phyloP scores from a whole-genome alignment of 2,329 filamentous ascomycete genomes.

The Atkinsonella hypoxylon region DNA sequence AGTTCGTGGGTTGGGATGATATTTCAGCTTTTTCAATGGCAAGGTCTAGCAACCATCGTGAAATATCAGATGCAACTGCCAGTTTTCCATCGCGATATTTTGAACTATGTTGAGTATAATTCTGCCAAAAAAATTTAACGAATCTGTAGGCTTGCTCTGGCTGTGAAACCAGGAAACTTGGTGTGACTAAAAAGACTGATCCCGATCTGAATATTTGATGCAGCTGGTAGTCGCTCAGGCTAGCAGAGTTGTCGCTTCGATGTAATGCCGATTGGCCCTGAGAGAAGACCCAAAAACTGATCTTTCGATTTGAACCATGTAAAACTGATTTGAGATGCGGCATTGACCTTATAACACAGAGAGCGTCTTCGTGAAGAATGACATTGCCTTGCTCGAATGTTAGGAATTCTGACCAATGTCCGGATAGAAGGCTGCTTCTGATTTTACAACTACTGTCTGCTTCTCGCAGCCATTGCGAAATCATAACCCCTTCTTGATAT shows the following conservation, averaged over 20 bases:
- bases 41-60: slow-evolving; percentile 19
- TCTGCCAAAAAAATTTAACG: slow-evolving; percentile 23
- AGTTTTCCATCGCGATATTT: slow-evolving; percentile 14
- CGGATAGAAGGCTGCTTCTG: slow-evolving; percentile 26
- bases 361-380: slow-evolving; percentile 33
- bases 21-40: slow-evolving; percentile 11
- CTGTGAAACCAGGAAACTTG: slow-evolving; percentile 28
- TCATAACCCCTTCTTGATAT: slow-evolving; percentile 21
- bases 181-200: slow-evolving; percentile 26
- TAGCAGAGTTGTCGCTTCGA: not conserved
- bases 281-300: slow-evolving; percentile 28
- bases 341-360: slow-evolving; percentile 26
- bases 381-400: slow-evolving; percentile 19
- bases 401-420: slow-evolving; percentile 36
- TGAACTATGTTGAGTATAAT: slow-evolving; percentile 8
- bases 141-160: slow-evolving; percentile 22
- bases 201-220: slow-evolving; percentile 20
- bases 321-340: slow-evolving; percentile 25
- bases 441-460: slow-evolving; percentile 29
- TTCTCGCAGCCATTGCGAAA: slow-evolving; percentile 32
- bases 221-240: slow-evolving; percentile 15
- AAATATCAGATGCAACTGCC: slow-evolving; percentile 18
- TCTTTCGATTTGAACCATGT: slow-evolving; percentile 13
- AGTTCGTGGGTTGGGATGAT: not conserved
- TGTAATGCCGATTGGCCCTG: slow-evolving; percentile 2